phyloP scores from a whole-genome alignment of 352 stramenopile species.

The Saprolegnia diclina region DNA sequence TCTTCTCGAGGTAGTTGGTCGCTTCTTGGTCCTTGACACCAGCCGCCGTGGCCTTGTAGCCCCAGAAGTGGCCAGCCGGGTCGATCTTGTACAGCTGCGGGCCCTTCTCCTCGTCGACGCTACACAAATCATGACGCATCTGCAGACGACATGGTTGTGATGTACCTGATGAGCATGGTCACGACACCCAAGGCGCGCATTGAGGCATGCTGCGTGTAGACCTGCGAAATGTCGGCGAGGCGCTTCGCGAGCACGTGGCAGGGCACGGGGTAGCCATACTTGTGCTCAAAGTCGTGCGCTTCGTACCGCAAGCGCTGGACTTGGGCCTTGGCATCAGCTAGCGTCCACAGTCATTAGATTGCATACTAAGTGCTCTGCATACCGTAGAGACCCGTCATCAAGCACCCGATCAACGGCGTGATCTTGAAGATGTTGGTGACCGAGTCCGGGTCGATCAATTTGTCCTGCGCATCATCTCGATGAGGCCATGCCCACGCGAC shows the following conservation, averaged over 20 bases:
- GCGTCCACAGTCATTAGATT: background rate
- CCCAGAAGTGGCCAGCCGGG: slow-evolving; percentile 97
- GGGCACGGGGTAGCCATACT: slow-evolving; percentile 94
- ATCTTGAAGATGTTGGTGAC: slow-evolving; percentile 97
- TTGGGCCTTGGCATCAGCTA: slow-evolving; percentile 88
- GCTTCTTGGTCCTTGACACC: slow-evolving; percentile 98
- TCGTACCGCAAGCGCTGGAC: slow-evolving; percentile 95
- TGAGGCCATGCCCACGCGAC: slow-evolving; percentile 21
- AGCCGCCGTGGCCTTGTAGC: slow-evolving; percentile 89
- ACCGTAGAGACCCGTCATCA: slow-evolving; percentile 93
- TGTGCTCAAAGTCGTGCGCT: slow-evolving; percentile 96
- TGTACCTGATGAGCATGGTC: slow-evolving; percentile 89
- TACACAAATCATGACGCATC: background rate
- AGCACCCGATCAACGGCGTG: slow-evolving; percentile 91
- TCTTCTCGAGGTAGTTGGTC: slow-evolving; percentile 99
- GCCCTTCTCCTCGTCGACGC: slow-evolving; percentile 96
- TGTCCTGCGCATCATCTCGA: slow-evolving; percentile 59
- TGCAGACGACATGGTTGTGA: background rate
- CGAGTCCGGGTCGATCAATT: slow-evolving; percentile 92
- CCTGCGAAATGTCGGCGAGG: slow-evolving; percentile 96
- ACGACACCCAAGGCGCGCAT: slow-evolving; percentile 95
- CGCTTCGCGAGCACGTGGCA: slow-evolving; percentile 93
- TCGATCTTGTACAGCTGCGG: slow-evolving; percentile 98
- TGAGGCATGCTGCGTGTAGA: slow-evolving; percentile 92
- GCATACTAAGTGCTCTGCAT: background rate